Evolutionary conservation across 257 asterid genomes (phyloP).

Genomic region (Gentiana straminea): DNA sequence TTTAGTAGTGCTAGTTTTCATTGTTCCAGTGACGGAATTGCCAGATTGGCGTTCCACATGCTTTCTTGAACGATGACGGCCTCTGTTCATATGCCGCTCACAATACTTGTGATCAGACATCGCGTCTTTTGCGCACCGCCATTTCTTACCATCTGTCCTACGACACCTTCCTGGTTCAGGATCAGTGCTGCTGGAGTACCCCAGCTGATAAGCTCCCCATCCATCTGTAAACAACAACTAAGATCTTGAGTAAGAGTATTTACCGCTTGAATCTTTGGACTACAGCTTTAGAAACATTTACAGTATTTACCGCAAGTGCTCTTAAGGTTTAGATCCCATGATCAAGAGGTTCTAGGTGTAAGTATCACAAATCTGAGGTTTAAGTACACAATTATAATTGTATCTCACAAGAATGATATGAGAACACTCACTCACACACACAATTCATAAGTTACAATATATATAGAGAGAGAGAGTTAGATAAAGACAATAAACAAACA

Average conservation of each 20-base stretch:
- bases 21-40: conserved; percentile 33
- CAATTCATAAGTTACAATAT: no score
- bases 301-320: no score
- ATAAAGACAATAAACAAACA: no score
- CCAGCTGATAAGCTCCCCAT: conserved; percentile 84
- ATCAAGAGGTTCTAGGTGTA: no score
- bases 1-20: conserved; percentile 7
- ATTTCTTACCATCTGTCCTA: conserved; percentile 93
- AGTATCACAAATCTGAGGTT: no score
- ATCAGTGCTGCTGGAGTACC: conserved; percentile 54
- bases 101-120: conserved; percentile 87
- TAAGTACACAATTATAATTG: no score
- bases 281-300: no score
- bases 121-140: conserved; percentile 99
- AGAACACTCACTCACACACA: no score
- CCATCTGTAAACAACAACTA: conserved; percentile 40
- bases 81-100: conserved; percentile 95
- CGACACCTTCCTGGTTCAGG: conserved; percentile 99
- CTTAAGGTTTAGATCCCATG: no score
- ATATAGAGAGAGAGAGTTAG: no score
- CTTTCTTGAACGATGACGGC: conserved; percentile 99
- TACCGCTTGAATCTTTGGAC: no score
- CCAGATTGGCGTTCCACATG: conserved; percentile 95
- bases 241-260: background rate
- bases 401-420: no score